phyloP scores from a whole-genome alignment of 2,329 filamentous ascomycete species.

The Emmonsiellopsis sp. region DNA sequence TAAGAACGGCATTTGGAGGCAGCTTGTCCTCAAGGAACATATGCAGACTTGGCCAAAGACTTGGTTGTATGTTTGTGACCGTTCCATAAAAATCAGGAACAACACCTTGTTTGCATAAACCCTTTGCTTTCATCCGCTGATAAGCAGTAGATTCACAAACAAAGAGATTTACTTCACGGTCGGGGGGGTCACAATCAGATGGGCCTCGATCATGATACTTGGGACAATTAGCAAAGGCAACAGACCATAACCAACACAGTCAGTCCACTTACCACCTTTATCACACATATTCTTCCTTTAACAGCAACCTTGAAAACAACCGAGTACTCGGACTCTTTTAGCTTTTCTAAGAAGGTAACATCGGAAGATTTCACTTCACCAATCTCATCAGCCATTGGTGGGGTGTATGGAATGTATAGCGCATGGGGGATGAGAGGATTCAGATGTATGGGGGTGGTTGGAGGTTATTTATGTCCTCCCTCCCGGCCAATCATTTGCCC shows the following conservation, averaged over 20 bases:
- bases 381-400: background rate
- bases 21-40: too few species aligned
- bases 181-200: background rate
- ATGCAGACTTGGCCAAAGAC: too few species aligned
- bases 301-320: slow-evolving; percentile 12
- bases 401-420: too few species aligned
- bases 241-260: background rate
- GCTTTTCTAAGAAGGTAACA: slow-evolving; percentile 7
- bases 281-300: slow-evolving; percentile 8
- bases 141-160: slow-evolving; percentile 8
- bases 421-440: too few species aligned
- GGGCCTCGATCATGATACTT: slow-evolving; percentile 3
- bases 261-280: slow-evolving; percentile 18
- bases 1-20: too few species aligned
- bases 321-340: slow-evolving; percentile 7
- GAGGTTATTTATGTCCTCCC: too few species aligned
- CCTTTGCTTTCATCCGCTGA: slow-evolving; percentile 5
- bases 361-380: background rate
- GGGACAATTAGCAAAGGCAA: background rate
- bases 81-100: slow-evolving; percentile 7
- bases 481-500: too few species aligned
- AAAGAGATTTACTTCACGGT: background rate
- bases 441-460: too few species aligned
- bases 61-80: slow-evolving; percentile 7
- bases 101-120: slow-evolving; percentile 7